phyloP scores from a whole-genome alignment of 2,329 filamentous ascomycete species.

The Bipolaris victoriae region DNA sequence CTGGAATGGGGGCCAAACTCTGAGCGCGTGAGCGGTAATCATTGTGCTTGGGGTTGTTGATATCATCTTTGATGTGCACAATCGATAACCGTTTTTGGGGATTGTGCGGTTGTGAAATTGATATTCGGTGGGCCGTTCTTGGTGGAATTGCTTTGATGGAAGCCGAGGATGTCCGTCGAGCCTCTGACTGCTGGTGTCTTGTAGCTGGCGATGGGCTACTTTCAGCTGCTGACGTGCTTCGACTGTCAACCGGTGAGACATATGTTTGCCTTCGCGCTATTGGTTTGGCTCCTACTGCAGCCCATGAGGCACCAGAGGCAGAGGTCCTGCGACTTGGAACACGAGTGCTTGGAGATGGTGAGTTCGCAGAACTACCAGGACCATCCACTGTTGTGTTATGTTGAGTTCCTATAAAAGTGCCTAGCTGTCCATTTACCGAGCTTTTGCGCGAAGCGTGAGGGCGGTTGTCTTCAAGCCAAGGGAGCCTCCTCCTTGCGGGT shows the following conservation, averaged over 20 bases:
- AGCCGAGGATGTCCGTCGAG: conserved; percentile 15
- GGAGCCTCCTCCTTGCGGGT: conserved; percentile 29
- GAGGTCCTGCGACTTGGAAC: conserved; percentile 10
- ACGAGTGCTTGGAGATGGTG: conserved; percentile 14
- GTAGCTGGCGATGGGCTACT: conserved; percentile 28
- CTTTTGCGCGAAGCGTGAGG: conserved; percentile 9
- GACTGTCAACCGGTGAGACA: conserved; percentile 9
- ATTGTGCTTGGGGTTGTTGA: conserved; percentile 7
- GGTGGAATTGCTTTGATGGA: conserved; percentile 10
- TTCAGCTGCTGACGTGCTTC: conserved; percentile 8
- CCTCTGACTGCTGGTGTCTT: conserved; percentile 22
- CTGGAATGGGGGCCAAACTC: conserved; percentile 32
- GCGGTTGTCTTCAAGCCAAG: conserved; percentile 41
- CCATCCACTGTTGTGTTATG: conserved; percentile 8
- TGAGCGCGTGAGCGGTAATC: conserved; percentile 18
- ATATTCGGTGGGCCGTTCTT: conserved; percentile 4
- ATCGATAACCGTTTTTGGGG: conserved; percentile 24
- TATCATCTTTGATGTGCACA: conserved; percentile 17
- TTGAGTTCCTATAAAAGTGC: conserved; percentile 1
- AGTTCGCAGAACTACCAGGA: conserved; percentile 5
- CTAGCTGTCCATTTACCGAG: conserved; percentile 4
- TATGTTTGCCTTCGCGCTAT: conserved; percentile 14
- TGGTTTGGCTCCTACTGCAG: conserved; percentile 1
- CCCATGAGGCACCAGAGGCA: not conserved
- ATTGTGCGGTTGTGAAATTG: conserved; percentile 18